Conservation (phyloP, 176 grass and related monocot species). For the Ensete glaucum region DNA sequence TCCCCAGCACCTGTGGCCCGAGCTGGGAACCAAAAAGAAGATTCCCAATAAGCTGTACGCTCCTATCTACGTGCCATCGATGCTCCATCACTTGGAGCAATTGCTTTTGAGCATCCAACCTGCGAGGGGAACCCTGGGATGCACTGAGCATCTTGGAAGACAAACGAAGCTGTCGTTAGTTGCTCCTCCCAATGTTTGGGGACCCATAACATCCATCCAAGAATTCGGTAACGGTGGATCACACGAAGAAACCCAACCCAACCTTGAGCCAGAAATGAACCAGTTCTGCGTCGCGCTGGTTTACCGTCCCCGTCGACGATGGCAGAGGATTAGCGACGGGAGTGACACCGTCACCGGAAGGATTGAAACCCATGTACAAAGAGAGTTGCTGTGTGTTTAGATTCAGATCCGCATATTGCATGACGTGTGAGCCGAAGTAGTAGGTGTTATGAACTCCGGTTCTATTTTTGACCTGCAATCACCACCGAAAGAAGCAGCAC, state of each 20-base stretch:
- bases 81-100: constrained; percentile 76
- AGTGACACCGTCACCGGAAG: constrained; percentile 47
- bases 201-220: too few species aligned
- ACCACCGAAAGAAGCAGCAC: neutral
- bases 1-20: constrained; percentile 45
- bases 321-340: constrained; percentile 42
- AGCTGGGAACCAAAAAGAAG: constrained; percentile 72
- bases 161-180: constrained; percentile 18
- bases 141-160: constrained; percentile 41
- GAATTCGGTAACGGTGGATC: too few species aligned
- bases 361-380: constrained; percentile 73
- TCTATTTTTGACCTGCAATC: constrained; percentile 66
- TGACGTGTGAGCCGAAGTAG: constrained; percentile 73
- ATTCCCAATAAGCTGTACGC: constrained; percentile 63
- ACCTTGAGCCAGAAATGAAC: constrained; percentile 91
- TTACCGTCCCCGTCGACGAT: constrained; percentile 26
- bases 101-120: constrained; percentile 57
- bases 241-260: constrained; percentile 18
- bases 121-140: constrained; percentile 46
- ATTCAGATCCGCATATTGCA: constrained; percentile 72
- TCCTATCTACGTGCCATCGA: constrained; percentile 75
- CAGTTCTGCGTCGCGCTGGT: constrained; percentile 86
- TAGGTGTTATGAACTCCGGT: constrained; percentile 44
- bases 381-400: constrained; percentile 43
- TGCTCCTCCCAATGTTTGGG: too few species aligned